Evolutionary conservation across 2,329 filamentous ascomycete genomes (phyloP), one percentile per base, ranked within the genome.

Genomic region (Sodiomyces alkalinus): DNA sequence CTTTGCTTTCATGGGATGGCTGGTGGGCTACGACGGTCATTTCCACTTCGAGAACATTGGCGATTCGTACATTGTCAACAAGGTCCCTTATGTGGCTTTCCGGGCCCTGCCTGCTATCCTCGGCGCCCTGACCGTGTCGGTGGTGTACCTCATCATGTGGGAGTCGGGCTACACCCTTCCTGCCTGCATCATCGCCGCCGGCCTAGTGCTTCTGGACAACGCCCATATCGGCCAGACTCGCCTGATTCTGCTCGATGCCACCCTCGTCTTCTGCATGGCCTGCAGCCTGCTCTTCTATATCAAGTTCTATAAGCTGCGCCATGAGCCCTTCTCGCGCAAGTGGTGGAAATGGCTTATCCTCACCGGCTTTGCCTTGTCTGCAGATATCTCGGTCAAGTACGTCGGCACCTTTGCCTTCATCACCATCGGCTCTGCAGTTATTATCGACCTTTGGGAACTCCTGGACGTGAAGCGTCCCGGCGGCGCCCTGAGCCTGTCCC

Each of bases 311-410:
- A 98, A 96, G 67, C 63, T 87, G 41, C 73, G 90, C 42, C 86
- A 96, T 44, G 68, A 75, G 39, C 68, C 90, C 3, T 98, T 98
- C 52, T 74, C 80, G 34, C 73, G 85, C 36, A 96, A 98, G 59
- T 98, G 90, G 90, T 98, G 90, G 90, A 98, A 98, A 57, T 98
- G 90, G 90, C 70, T 98, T 34, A 73, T 98, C 37, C 58, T 96
- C 44, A 98, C 90, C 6, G 90, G 90, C 34, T 87, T 98, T 50
- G 78, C 78, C 35, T 68, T 98, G 49, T 94, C 86, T 49, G 96
- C 87, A 51, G 90, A 94, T 49, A 96, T 98, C 45, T 96, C 90
- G 31, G 92, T 82, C 52, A 98, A 98, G 62, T 98, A 98, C 42
- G 86, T 98, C 33, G 90, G 90, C 43, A 66, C 81, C 21, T 98